Evolutionary conservation across 345 rosid genomes (phyloP).

Genomic region (Microthlaspi erraticum): DNA sequence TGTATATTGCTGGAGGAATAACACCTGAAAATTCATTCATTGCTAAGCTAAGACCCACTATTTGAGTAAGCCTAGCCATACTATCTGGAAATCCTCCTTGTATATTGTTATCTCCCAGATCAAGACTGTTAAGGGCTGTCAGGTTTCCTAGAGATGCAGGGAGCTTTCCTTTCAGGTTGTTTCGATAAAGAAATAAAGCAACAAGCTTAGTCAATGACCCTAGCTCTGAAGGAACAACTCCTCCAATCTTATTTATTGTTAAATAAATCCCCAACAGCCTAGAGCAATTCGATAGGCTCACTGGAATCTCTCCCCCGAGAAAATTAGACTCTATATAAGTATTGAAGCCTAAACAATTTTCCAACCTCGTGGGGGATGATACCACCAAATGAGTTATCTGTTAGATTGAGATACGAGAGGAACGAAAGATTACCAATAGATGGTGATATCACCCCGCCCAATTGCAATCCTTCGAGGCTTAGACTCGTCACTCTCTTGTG

Average conservation of each 20-base stretch:
- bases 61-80: background rate
- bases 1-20: constrained; percentile 24
- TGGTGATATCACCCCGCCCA: constrained; percentile 40
- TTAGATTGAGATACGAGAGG: constrained; percentile 16
- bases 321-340: background rate
- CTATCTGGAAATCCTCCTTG: background rate
- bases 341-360: constrained; percentile 16
- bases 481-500: constrained; percentile 34
- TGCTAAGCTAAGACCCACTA: background rate
- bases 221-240: constrained; percentile 16
- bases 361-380: constrained; percentile 29
- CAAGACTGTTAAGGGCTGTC: constrained; percentile 14
- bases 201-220: constrained; percentile 23
- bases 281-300: background rate
- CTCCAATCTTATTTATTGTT: no score
- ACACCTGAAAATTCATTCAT: constrained; percentile 13
- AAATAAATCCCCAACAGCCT: background rate
- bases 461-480: constrained; percentile 4
- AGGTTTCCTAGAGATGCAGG: constrained; percentile 35
- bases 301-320: constrained; percentile 1
- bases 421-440: constrained; percentile 33
- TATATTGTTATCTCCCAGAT: background rate
- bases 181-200: background rate
- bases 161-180: constrained; percentile 20
- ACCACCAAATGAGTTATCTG: constrained; percentile 18